Base-by-base conservation (phyloP, 2,329 filamentous ascomycete genomes). In the Colletotrichum orchidophilum region DNA sequence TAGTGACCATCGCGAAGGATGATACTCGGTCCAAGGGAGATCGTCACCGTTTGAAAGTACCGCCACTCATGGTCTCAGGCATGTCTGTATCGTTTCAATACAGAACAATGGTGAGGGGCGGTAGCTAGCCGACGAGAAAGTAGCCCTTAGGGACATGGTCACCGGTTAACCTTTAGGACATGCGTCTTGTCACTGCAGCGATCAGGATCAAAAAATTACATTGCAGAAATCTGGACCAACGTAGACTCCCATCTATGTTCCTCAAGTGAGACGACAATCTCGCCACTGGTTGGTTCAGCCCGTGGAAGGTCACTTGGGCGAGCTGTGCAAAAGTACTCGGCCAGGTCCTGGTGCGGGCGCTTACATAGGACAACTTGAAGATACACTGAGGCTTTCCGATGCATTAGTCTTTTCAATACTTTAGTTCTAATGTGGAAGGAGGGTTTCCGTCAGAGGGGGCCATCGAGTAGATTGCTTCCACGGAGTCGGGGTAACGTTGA, bases 401-500 rank as follows among this genome's bases (percentile, higher is more conserved):
- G 66, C 62, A 66, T 66, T 66, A 49, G 67, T 2, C 49, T 35
- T 27, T 9, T 1, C 53, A 39, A 55, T 55, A 55, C 15, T 13
- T 11, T 18, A 29, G 24, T 57, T 42, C 63, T 18, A 46, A 67
- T 57, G 12, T 29, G 27, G 67, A 61, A 61, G 55, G 63, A 61
- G 63, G 4, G 3, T 60, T 9, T 18, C 21, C 5, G 27, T 2
- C 3, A 12, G 7, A 31, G 21, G 18, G 55, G 13, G 11, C 35
- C 4, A 3, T 50, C 7, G 1, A 21, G 27, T 39, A 60, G 24
- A 66, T 55, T 49, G 49, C 67, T 61, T 55, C 66, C 49, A 60
- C 9, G 54, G 63, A 60, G 55, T 66, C 62, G 67, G 63, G 63
- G 63, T 31, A 50, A 66, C 50, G 27, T 31, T 55, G 29, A 58